phyloP scores from a whole-genome alignment of 2,329 filamentous ascomycete genomes.

The Talaromyces sp. region DNA sequence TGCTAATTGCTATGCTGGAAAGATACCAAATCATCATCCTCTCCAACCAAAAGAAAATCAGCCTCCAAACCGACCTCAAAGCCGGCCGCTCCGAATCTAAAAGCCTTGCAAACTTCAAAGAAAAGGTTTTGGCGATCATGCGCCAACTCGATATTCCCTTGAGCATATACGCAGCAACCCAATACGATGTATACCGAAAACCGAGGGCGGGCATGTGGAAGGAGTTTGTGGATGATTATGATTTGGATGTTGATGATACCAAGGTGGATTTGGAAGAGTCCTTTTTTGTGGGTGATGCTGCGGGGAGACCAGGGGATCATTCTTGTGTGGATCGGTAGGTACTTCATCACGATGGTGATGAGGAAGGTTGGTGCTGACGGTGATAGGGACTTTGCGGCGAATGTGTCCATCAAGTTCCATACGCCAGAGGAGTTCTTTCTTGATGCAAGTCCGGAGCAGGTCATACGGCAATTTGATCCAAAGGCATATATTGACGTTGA shows the following conservation, averaged over 20 bases:
- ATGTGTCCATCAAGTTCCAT: constrained; percentile 73
- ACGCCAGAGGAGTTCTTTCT: constrained; percentile 94
- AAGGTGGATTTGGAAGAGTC: constrained; percentile 67
- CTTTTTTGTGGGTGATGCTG: constrained; percentile 88
- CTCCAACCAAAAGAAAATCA: constrained; percentile 85
- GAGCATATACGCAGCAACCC: constrained; percentile 81
- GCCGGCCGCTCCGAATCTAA: constrained; percentile 64
- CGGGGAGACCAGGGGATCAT: constrained; percentile 56
- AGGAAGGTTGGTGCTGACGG: neutral
- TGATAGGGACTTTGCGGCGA: constrained; percentile 74
- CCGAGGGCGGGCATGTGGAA: constrained; percentile 88
- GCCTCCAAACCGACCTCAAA: constrained; percentile 70
- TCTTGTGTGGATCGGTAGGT: constrained; percentile 57
- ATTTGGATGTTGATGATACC: constrained; percentile 49
- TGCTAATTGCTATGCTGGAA: constrained; percentile 5
- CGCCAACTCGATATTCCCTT: constrained; percentile 66
- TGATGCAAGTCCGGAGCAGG: constrained; percentile 62
- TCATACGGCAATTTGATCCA: constrained; percentile 70
- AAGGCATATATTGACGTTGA: constrained; percentile 48
- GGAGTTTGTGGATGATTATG: constrained; percentile 61
- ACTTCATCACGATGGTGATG: constrained; percentile 7
- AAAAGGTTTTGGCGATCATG: constrained; percentile 69
- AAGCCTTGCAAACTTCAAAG: constrained; percentile 75
- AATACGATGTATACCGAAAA: constrained; percentile 78
- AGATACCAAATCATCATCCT: constrained; percentile 75